phyloP scores from a whole-genome alignment of 345 rosid species.

The Lumnitzera littorea region DNA sequence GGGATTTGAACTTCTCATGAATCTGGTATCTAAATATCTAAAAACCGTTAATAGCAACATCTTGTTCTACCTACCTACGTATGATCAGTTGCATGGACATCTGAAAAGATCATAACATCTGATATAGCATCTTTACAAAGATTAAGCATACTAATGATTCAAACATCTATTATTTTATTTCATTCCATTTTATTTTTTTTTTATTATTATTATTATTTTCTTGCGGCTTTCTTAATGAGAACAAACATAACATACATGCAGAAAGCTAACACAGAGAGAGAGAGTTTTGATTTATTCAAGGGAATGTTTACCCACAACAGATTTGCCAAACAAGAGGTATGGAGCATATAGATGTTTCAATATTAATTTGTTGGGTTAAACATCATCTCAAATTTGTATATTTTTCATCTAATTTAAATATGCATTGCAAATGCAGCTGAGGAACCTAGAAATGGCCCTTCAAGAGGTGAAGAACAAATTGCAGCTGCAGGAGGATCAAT shows the following conservation, averaged over 20 bases:
- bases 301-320: conserved; percentile 41
- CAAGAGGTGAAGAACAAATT: conserved; percentile 33
- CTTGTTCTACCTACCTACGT: too few relatives aligned
- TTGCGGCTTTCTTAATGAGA: background rate
- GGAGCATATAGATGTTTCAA: background rate
- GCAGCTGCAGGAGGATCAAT: conserved; percentile 18
- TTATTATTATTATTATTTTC: background rate
- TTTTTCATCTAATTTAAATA: background rate
- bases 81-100: too few relatives aligned
- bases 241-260: conserved; percentile 14
- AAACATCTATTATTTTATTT: background rate
- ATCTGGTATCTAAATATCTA: conserved; percentile 19
- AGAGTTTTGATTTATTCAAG: conserved; percentile 42
- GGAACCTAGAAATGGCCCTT: conserved; percentile 30
- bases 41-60: too few relatives aligned
- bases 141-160: too few relatives aligned
- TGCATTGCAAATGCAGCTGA: conserved; percentile 28
- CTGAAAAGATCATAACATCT: too few relatives aligned
- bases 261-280: conserved; percentile 23
- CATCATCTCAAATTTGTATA: background rate
- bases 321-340: conserved; percentile 50
- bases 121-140: too few relatives aligned
- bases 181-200: background rate
- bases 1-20: conserved; percentile 30
- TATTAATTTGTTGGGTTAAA: background rate